phyloP scores from a whole-genome alignment of 139 green algal species.

The Coelastrella sp. region DNA sequence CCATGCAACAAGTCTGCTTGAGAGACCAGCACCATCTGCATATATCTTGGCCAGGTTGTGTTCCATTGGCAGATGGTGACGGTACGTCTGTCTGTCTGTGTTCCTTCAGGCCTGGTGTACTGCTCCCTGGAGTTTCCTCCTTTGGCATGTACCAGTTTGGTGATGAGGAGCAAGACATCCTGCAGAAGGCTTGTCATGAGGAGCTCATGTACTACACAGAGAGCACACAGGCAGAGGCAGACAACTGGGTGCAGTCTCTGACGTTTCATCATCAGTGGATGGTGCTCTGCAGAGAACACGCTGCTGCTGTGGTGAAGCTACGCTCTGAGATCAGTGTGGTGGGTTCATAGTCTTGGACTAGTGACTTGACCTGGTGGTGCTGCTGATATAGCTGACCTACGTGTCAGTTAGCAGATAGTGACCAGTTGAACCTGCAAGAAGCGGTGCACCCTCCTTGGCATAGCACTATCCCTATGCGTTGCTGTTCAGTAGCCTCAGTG shows the following conservation, averaged over 20 bases:
- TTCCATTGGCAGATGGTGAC: neutral
- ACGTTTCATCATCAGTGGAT: slow-evolving; percentile 54
- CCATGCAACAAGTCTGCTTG: too few species aligned
- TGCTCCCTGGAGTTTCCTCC: slow-evolving; percentile 39
- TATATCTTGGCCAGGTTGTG: too few species aligned
- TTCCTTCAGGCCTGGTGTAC: slow-evolving; percentile 32
- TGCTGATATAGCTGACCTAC: too few species aligned
- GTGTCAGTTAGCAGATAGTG: too few species aligned
- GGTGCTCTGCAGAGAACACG: slow-evolving; percentile 48
- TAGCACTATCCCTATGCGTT: too few species aligned
- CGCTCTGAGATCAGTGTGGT: slow-evolving; percentile 37
- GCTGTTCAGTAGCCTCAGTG: too few species aligned
- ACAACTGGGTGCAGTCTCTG: slow-evolving; percentile 29
- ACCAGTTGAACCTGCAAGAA: too few species aligned
- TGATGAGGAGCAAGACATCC: slow-evolving; percentile 8
- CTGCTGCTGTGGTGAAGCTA: slow-evolving; percentile 35
- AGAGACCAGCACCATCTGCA: too few species aligned
- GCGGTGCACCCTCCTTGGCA: too few species aligned
- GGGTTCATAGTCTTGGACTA: neutral
- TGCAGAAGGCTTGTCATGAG: slow-evolving; percentile 7
- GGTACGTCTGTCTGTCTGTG: neutral
- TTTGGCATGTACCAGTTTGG: slow-evolving; percentile 54
- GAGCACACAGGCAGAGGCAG: slow-evolving; percentile 1
- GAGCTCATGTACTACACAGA: slow-evolving; percentile 5
- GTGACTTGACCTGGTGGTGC: too few species aligned